A percentile compares a stretch with the other conserved stretches of the same genome.
These are phyloP conservation scores for Tuber magnatum DNA, from an alignment of 495 filamentous ascomycete species.

Conservation along the genomic window DNA sequence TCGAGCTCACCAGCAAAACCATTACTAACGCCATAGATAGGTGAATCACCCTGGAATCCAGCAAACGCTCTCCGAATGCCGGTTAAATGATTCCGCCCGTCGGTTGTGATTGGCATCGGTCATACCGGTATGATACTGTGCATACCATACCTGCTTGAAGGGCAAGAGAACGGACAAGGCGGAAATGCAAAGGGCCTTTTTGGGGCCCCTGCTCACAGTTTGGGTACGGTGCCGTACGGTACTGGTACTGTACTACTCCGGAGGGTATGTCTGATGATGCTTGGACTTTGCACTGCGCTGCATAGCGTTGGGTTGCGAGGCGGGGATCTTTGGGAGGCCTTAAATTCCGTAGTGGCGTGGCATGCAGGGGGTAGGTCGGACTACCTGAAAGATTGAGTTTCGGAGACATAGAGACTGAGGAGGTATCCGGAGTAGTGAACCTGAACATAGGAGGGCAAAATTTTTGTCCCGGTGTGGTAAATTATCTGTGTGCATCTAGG, in stretches of 20 bases:
- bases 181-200: not conserved
- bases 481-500: not conserved
- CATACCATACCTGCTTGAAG: not conserved
- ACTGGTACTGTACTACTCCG: no score
- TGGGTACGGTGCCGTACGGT: not conserved
- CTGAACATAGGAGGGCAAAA: no score
- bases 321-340: not conserved
- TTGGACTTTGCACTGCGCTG: not conserved
- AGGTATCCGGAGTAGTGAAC: no score
- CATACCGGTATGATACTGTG: not conserved
- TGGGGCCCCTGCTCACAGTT: not conserved
- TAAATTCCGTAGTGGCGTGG: not conserved
- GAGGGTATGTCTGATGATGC: not conserved
- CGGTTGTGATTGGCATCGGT: not conserved
- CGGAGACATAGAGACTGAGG: not conserved
- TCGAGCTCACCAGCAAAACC: not conserved
- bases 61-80: not conserved
- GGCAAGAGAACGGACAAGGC: not conserved
- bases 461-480: no score
- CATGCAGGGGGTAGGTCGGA: not conserved
- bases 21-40: not conserved
- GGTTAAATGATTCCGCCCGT: not conserved
- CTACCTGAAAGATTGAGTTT: not conserved
- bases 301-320: not conserved
- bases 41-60: not conserved